These are phyloP conservation scores for Wickerhamomyces sydowiorum DNA, from an alignment of 805 yeast species.

Conservation along the genomic window DNA sequence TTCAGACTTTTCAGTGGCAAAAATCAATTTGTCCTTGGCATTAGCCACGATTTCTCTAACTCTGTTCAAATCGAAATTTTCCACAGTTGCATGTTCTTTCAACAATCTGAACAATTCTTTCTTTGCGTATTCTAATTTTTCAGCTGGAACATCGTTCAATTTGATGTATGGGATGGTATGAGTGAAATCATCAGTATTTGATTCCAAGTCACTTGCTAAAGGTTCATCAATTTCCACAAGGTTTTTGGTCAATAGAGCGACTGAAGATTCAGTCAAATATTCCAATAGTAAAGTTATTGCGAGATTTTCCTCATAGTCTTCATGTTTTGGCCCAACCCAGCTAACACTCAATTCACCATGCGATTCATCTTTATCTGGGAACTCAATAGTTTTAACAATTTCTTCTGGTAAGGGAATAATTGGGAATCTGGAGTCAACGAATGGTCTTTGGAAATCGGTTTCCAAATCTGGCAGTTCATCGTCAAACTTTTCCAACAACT, in stretches of 20 bases:
- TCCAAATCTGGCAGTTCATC: constrained; percentile 38
- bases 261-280: constrained; percentile 72
- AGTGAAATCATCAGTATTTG: constrained; percentile 68
- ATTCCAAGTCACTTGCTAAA: constrained; percentile 63
- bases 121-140: constrained; percentile 49
- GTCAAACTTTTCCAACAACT: constrained; percentile 59
- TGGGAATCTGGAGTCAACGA: constrained; percentile 60
- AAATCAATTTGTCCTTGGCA: constrained; percentile 53
- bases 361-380: constrained; percentile 87
- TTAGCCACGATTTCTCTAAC: constrained; percentile 66
- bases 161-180: constrained; percentile 50
- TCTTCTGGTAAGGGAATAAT: constrained; percentile 25
- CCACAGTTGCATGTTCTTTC: constrained; percentile 41
- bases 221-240: constrained; percentile 84
- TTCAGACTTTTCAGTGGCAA: constrained; percentile 59
- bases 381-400: constrained; percentile 50
- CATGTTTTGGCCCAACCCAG: constrained; percentile 76
- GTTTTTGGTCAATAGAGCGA: constrained; percentile 64
- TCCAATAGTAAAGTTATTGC: constrained; percentile 70
- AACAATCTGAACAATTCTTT: constrained; percentile 44
- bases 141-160: constrained; percentile 73
- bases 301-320: constrained; percentile 44
- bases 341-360: constrained; percentile 68
- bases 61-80: constrained; percentile 54
- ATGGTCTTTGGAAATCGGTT: constrained; percentile 52